These are phyloP conservation scores for Afroboletus lepidellus DNA, from an alignment of 1,284 basidiomycete species.

Conservation along the genomic window DNA sequence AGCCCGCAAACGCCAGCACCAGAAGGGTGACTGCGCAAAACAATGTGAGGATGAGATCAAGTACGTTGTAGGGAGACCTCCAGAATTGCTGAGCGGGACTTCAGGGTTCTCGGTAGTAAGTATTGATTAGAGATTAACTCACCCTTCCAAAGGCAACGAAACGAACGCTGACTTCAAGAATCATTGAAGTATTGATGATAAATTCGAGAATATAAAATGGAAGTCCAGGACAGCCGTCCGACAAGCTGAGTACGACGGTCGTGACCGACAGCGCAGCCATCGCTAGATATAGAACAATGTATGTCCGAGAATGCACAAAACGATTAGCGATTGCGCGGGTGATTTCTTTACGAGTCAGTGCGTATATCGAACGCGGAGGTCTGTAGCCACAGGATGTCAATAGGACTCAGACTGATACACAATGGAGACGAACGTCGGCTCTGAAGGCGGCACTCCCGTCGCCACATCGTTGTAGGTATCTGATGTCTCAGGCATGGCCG, in stretches of 20 bases:
- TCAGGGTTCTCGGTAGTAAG: conserved; percentile 6
- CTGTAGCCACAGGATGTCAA: conserved; percentile 39
- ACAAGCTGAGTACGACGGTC: conserved; percentile 85
- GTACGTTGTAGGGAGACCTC: conserved; percentile 86
- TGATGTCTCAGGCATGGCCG: conserved; percentile 26
- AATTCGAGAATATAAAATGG: conserved; percentile 90
- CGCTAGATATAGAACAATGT: conserved; percentile 82
- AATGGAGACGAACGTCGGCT: conserved; percentile 27
- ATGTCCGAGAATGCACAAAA: conserved; percentile 79
- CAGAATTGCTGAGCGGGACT: conserved; percentile 79
- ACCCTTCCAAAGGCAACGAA: conserved; percentile 90
- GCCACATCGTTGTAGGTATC: conserved; percentile 22
- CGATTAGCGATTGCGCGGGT: conserved; percentile 80
- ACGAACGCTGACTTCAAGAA: conserved; percentile 84
- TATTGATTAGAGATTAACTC: conserved; percentile 29
- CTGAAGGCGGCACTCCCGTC: conserved; percentile 6
- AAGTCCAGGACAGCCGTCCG: conserved; percentile 73
- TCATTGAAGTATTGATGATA: conserved; percentile 90
- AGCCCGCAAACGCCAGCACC: conserved; percentile 80
- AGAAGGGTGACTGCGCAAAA: conserved; percentile 88
- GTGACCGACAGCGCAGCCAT: conserved; percentile 91
- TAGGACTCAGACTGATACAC: background rate
- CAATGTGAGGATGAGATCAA: conserved; percentile 81
- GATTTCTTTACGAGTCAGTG: conserved; percentile 76
- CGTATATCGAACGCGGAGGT: conserved; percentile 74